Evolutionary conservation across 2,329 filamentous ascomycete species (phyloP).

Genomic region (Penicillium sp.): DNA sequence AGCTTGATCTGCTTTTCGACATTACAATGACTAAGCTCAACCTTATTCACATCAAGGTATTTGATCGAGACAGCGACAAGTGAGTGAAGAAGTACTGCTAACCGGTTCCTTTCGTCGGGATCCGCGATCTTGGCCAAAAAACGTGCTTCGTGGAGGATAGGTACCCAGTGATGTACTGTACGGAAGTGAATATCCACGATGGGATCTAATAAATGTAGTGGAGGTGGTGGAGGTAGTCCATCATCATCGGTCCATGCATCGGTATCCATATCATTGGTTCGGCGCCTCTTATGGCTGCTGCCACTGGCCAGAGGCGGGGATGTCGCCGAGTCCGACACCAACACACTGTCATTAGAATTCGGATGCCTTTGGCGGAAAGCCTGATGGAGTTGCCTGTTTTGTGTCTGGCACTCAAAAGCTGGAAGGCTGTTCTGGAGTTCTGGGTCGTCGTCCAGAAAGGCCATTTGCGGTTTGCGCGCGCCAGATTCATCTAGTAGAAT

Average conservation of each 20-base stretch:
- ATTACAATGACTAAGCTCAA: not conserved
- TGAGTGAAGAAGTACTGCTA: slow-evolving; percentile 37
- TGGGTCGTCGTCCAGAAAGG: slow-evolving; percentile 1
- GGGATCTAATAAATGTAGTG: not conserved
- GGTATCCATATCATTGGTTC: not conserved
- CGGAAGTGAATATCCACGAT: slow-evolving; percentile 14
- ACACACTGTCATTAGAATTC: not conserved
- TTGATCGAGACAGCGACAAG: slow-evolving; percentile 33
- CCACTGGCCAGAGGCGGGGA: not conserved
- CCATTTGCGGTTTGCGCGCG: not conserved
- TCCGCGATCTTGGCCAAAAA: slow-evolving; percentile 21
- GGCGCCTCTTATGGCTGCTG: not conserved
- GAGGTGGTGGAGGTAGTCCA: not conserved
- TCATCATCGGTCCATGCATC: not conserved
- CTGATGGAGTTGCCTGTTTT: not conserved
- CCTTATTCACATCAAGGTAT: not conserved
- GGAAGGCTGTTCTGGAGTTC: not conserved
- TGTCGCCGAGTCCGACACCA: not conserved
- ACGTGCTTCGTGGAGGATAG: slow-evolving; percentile 11
- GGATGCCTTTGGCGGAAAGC: not conserved
- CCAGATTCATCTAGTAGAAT: not conserved
- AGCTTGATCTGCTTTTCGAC: slow-evolving; percentile 1
- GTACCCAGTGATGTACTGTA: slow-evolving; percentile 18
- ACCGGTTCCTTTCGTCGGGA: slow-evolving; percentile 15
- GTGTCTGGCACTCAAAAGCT: not conserved